phyloP scores from a whole-genome alignment of 441 rosid genomes.

The Hypseocharis bilobata region DNA sequence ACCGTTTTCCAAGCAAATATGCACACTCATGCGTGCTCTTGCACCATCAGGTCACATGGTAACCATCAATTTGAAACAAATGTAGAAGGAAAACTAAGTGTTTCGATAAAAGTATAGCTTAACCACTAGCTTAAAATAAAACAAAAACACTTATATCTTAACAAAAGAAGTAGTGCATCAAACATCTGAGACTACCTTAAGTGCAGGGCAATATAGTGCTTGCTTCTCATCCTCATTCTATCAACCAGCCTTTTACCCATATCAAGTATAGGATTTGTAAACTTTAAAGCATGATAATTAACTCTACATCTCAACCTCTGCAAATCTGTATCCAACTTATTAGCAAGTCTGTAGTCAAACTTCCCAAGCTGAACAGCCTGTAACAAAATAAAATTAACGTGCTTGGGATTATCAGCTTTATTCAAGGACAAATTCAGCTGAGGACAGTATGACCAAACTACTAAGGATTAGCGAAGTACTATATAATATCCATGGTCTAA shows the following conservation, averaged over 20 bases:
- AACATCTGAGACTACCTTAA: conserved; percentile 42
- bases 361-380: conserved; percentile 80
- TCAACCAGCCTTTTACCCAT: conserved; percentile 65
- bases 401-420: not conserved
- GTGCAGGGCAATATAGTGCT: conserved; percentile 78
- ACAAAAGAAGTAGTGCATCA: not conserved
- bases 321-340: conserved; percentile 63
- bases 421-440: not conserved
- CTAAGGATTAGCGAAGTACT: too few relatives aligned
- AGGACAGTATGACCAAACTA: too few relatives aligned
- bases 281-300: conserved; percentile 76
- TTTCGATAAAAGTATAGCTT: not conserved
- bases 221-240: conserved; percentile 67
- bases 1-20: not conserved
- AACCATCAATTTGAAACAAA: not conserved
- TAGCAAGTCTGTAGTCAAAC: conserved; percentile 90
- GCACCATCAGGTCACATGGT: not conserved
- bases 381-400: conserved; percentile 16
- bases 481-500: too few relatives aligned
- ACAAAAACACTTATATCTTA: too few relatives aligned
- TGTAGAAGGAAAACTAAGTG: not conserved
- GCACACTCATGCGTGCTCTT: not conserved
- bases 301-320: conserved; percentile 93
- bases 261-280: conserved; percentile 59
- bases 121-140: too few relatives aligned